Base-by-base conservation (phyloP, 1,139 yeast species). In the Protomyces arabidopsidicola region DNA sequence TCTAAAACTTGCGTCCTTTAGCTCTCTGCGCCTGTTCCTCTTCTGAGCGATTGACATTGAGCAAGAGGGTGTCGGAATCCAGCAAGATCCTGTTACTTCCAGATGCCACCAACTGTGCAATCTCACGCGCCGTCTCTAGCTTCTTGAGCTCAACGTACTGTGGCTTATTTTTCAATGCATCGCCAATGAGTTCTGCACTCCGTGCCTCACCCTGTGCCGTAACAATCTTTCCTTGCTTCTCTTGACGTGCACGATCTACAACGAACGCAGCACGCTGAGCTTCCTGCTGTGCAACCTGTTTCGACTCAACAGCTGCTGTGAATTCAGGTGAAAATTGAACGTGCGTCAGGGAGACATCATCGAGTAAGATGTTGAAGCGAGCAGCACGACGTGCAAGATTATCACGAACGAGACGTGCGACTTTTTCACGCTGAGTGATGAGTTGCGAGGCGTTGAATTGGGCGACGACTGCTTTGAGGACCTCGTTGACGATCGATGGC, bases 281-380 rank as follows among this genome's bases (percentile, higher is more conserved):
- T 75, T 93, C 98, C 79, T 93, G 99, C 77, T 95, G 98, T 42
- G 99, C 98, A 76, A 93, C 93, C 79, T 93, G 98, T 78, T 93
- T 93, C 66, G 97, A 96, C 78, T 93, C 99, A 62, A 93, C 99
- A 1, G 99, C 98, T 56, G 87, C 86, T 63, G 98, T 91, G 76
- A 93, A 93, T 76, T 93, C 98, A 31, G 99, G 99, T 2, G 96
- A 88, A 76, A 93, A 93, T 1, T 97, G 89, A 97, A 93, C 95
- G 45, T 65, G 67, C 18, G 64, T 65, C 54, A 70, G 66, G 5
- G 98, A 93, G 57, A 95, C 98, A 77, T 93, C 98, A 75, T 93
- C 99, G 71, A 93, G 81, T 69, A 84, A 76, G 69, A 93, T 85
- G 77, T 90, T 88, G 80, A 93, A 93, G 73, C 87, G 88, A 69